A percentile compares a stretch with the other conserved stretches of the same genome.
These are phyloP conservation scores for Polysphondylium violaceum DNA, from an alignment of 78 protist species.

Conservation along the genomic window DNA sequence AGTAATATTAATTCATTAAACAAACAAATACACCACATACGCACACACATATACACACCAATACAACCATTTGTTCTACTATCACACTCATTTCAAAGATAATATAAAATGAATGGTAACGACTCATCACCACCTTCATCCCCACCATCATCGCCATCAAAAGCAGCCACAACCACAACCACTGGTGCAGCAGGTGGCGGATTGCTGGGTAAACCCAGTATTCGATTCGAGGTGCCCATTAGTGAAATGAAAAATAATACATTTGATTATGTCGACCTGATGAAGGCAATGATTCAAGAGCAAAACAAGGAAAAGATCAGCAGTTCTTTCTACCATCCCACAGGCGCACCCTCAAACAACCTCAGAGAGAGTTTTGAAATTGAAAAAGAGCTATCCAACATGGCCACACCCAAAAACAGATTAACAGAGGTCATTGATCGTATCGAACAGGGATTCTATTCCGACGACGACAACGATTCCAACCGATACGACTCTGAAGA, in stretches of 20 bases:
- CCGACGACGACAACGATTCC: not conserved
- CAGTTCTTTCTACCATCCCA: slow-evolving; percentile 23
- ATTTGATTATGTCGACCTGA: slow-evolving; percentile 4
- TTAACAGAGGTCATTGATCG: slow-evolving; percentile 47
- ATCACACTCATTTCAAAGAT: no score
- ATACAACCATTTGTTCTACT: no score
- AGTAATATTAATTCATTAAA: no score
- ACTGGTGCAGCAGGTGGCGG: no score
- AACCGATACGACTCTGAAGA: slow-evolving; percentile 30
- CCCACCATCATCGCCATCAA: no score
- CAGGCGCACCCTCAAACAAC: not conserved
- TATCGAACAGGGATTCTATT: slow-evolving; percentile 2
- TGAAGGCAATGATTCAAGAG: not conserved
- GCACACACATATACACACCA: no score
- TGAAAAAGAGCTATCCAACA: slow-evolving; percentile 5
- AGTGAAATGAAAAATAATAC: not conserved
- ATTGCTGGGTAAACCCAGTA: no score
- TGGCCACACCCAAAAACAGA: slow-evolving; percentile 17
- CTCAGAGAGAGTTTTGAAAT: not conserved
- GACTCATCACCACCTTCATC: no score
- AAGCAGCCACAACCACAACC: no score
- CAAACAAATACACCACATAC: no score
- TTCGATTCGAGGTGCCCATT: not conserved
- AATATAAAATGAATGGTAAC: no score
- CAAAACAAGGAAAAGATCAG: slow-evolving; percentile 25